Conservation (phyloP, 768 basidiomycete species). For the Xerocomellus amylosporus region DNA sequence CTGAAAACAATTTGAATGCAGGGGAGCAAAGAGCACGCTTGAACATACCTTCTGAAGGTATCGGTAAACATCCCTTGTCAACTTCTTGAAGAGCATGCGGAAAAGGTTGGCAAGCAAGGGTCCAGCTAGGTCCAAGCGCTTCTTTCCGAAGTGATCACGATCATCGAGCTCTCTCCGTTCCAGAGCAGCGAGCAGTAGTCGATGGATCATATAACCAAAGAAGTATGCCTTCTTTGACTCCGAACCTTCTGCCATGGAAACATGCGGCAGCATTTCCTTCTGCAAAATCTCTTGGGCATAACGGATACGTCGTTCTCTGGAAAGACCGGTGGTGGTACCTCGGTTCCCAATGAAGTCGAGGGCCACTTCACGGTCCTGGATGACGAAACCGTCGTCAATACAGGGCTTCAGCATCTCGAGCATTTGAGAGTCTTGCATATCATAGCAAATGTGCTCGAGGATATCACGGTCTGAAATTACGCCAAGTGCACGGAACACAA, state of each 20-base stretch:
- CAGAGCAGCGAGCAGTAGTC: conserved; percentile 87
- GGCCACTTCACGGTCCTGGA: conserved; percentile 95
- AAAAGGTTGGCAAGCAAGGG: conserved; percentile 96
- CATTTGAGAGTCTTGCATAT: conserved; percentile 94
- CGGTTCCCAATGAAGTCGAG: conserved; percentile 98
- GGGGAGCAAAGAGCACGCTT: background rate
- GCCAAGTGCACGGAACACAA: conserved; percentile 96
- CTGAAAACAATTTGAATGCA: conserved; percentile 39
- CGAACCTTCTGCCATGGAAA: conserved; percentile 93
- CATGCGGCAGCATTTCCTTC: conserved; percentile 97
- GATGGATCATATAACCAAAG: conserved; percentile 99
- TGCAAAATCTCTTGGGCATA: conserved; percentile 98
- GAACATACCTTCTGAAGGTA: conserved; percentile 87
- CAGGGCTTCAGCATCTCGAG: conserved; percentile 98
- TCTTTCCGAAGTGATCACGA: conserved; percentile 99
- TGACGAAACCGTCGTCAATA: conserved; percentile 97
- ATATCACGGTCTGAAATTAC: conserved; percentile 98
- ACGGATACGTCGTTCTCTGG: conserved; percentile 87
- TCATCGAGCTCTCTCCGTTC: conserved; percentile 96
- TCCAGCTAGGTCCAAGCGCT: conserved; percentile 93
- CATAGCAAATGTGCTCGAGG: conserved; percentile 97
- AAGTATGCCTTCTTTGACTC: conserved; percentile 99
- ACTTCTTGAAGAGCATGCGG: conserved; percentile 94
- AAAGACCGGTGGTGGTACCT: conserved; percentile 91
- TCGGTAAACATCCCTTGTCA: conserved; percentile 96